Evolutionary conservation across 1,139 yeast genomes (phyloP).

Genomic region (Geotrichum australiense): DNA sequence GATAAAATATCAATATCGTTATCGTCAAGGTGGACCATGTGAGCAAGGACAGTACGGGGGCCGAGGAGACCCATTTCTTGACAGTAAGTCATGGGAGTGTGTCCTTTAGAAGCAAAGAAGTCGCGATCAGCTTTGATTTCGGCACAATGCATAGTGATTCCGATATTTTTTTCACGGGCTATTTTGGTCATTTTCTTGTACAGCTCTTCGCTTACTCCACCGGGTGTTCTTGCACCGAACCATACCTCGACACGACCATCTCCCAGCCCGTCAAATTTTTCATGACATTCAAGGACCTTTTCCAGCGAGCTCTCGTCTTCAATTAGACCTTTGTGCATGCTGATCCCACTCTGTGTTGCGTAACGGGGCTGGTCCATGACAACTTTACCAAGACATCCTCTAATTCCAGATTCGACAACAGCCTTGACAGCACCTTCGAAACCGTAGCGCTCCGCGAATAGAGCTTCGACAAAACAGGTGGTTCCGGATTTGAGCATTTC

Average conservation of each 20-base stretch:
- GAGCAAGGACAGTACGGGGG: conserved; percentile 27
- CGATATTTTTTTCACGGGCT: conserved; percentile 25
- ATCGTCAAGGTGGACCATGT: conserved; percentile 27
- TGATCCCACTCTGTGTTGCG: conserved; percentile 21
- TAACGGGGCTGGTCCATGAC: conserved; percentile 23
- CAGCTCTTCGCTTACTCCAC: conserved; percentile 19
- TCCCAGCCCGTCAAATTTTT: conserved; percentile 24
- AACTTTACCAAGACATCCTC: conserved; percentile 25
- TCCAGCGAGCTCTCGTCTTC: conserved; percentile 27
- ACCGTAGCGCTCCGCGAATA: conserved; percentile 28
- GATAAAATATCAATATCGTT: conserved; percentile 27
- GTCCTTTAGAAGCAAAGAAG: conserved; percentile 26
- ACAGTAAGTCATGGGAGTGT: conserved; percentile 27
- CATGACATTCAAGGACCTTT: conserved; percentile 23
- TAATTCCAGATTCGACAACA: conserved; percentile 24
- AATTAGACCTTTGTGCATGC: conserved; percentile 22
- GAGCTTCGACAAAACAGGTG: conserved; percentile 24
- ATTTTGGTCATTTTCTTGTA: conserved; percentile 17
- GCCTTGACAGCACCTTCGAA: conserved; percentile 27
- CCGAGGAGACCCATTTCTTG: conserved; percentile 25
- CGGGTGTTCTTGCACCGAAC: conserved; percentile 26
- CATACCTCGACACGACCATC: conserved; percentile 28
- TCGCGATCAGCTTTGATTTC: conserved; percentile 27
- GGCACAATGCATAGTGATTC: conserved; percentile 28
- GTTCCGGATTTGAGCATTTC: conserved; percentile 30